A percentile compares a stretch with the other conserved stretches of the same genome.
These are phyloP conservation scores for Phalaenopsis hybrid DNA, from an alignment of 116 monocot genomes.

Conservation along the genomic window DNA sequence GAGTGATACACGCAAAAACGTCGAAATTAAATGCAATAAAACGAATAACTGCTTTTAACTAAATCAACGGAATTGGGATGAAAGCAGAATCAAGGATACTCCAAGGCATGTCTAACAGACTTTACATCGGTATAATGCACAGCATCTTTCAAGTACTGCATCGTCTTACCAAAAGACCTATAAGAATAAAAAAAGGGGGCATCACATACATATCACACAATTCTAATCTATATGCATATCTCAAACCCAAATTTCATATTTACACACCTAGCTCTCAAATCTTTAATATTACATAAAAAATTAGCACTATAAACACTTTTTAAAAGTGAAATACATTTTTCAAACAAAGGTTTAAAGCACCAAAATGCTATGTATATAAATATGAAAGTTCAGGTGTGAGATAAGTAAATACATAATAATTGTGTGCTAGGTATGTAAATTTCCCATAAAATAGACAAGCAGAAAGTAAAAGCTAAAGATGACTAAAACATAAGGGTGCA, in stretches of 20 bases:
- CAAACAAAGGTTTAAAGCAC: no score
- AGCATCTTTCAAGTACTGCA: conserved; percentile 43
- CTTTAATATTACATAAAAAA: no score
- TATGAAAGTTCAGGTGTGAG: no score
- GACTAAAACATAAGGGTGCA: neutral
- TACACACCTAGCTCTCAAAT: no score
- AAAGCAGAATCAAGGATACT: conserved; percentile 62
- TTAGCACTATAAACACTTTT: no score
- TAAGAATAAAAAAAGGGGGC: conserved; percentile 6
- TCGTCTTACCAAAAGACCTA: conserved; percentile 70
- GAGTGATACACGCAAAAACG: neutral
- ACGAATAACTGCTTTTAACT: neutral
- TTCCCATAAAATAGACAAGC: neutral
- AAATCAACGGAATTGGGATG: neutral
- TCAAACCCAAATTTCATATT: no score
- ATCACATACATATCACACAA: no score
- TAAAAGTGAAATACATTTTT: no score
- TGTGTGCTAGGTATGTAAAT: no score
- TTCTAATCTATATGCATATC: no score
- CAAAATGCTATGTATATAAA: no score
- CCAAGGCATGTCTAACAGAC: conserved; percentile 47
- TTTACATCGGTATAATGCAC: conserved; percentile 39
- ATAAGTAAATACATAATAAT: no score
- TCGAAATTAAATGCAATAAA: neutral
- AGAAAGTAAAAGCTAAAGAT: neutral